phyloP scores from a whole-genome alignment of 495 filamentous ascomycete species.

The Neurospora sp. region DNA sequence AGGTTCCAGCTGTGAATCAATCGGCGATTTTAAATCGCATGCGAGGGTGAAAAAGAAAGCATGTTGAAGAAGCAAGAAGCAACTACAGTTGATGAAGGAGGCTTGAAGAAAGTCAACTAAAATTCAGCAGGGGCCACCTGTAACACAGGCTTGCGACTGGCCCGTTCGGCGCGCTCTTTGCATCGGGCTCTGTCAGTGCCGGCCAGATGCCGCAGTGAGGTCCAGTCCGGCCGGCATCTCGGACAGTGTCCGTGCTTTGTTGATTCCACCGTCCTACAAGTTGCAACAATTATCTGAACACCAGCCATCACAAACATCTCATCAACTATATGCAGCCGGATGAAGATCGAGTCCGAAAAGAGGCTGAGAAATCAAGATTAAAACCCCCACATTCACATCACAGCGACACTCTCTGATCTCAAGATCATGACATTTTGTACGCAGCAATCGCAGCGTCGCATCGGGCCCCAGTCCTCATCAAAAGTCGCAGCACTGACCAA shows the following conservation, averaged over 20 bases:
- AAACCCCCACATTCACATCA: background rate
- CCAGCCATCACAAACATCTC: background rate
- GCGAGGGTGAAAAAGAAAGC: background rate
- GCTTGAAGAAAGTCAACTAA: background rate
- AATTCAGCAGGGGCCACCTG: background rate
- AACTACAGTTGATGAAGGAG: too few relatives aligned
- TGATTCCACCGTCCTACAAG: background rate
- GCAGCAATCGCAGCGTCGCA: background rate
- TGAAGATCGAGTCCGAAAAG: background rate
- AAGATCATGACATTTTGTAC: background rate
- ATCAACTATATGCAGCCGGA: background rate
- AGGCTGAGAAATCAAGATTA: background rate
- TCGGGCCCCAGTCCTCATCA: background rate
- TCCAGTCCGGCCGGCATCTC: background rate
- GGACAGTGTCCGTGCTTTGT: background rate
- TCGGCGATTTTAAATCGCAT: background rate
- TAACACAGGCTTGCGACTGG: background rate
- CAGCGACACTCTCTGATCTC: background rate
- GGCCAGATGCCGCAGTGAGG: background rate
- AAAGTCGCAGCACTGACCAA: background rate
- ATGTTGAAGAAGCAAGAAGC: background rate
- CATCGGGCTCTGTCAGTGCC: background rate
- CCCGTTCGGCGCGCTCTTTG: background rate
- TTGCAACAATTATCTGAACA: background rate
- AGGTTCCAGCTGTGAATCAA: background rate